A percentile compares a stretch with the other conserved stretches of the same genome.
phyloP scores from a whole-genome alignment of 2,329 filamentous ascomycete genomes.

The Pseudogymnoascus sp. region DNA sequence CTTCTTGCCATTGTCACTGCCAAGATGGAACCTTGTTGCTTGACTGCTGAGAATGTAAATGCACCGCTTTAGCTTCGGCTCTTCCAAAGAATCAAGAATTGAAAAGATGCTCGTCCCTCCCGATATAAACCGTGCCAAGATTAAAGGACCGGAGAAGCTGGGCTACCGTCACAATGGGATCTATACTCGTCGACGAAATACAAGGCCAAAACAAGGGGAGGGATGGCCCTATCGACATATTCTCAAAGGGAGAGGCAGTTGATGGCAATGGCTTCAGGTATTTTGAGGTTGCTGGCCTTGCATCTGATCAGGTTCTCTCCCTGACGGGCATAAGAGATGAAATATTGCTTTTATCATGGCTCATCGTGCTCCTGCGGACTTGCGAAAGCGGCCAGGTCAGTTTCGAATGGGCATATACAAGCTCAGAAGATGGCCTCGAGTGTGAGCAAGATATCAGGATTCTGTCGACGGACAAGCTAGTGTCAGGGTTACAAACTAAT shows the following conservation, averaged over 20 bases:
- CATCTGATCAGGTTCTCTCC: conserved; percentile 19
- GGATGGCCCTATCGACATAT: background rate
- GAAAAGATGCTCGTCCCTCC: conserved; percentile 7
- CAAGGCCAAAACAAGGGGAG: background rate
- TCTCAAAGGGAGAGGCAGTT: background rate
- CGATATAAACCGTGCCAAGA: conserved; percentile 4
- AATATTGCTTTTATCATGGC: conserved; percentile 36
- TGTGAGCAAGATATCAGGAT: conserved; percentile 16
- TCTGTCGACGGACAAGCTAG: conserved; percentile 28
- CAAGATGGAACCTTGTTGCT: conserved; percentile 7
- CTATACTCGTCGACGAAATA: conserved; percentile 11
- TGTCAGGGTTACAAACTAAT: conserved; percentile 27
- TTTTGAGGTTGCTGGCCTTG: conserved; percentile 27
- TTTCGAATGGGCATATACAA: conserved; percentile 34
- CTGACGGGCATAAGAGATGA: conserved; percentile 34
- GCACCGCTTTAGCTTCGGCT: background rate
- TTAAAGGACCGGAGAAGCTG: conserved; percentile 7
- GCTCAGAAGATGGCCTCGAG: conserved; percentile 13
- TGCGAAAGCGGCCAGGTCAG: conserved; percentile 31
- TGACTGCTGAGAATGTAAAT: conserved; percentile 4
- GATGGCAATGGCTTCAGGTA: conserved; percentile 18
- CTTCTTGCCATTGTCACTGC: background rate
- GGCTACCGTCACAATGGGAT: conserved; percentile 13
- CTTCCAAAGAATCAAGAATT: background rate
- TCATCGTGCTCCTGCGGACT: conserved; percentile 36